Base-by-base conservation (phyloP, 306 rosid genomes). In the Pterocarpus macrocarpus region DNA sequence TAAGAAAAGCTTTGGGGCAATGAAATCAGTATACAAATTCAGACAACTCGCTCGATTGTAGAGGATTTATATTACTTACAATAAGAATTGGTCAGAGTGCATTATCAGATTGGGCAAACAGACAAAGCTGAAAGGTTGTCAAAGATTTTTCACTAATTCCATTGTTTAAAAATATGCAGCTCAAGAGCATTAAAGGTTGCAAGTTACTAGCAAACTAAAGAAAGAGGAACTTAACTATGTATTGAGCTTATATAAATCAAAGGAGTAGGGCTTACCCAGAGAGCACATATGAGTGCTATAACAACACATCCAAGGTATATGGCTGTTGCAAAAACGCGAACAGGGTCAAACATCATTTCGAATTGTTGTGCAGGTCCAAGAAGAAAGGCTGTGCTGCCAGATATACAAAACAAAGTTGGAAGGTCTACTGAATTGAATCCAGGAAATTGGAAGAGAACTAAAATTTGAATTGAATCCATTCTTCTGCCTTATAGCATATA, bases 361-460 rank as follows among this genome's bases (percentile, higher is more conserved):
- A 91, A 50, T 80, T 95, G 99, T 84, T 80, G 91, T 57, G 65
- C 81, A 52, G 92, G 89, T 83, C 99, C 99, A 71, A 93, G 77
- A 65, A 95, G 98, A 90, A 95, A 93, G 64, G 88, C 97, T 86
- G 99, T 95, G 89, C 99, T 95, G 99, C 84, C 91, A 87, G 74
- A 89, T 34, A 77, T 75, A 56, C 75, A 78, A 86, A 76, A 71
- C 69, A 77, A 69, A 68, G 62, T 82, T 66, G 69, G 81, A 75
- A 64, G 66, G 53, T 73, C 53, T 62, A 28, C 28, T 52, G 49
- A 68, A 69, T 16, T 69, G 63, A 71, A 81, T 64, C 67, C 57
- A 62, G 13, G 55, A 84, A 14, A 53, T 44, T 80, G 32, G 53
- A 69, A 82, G 74, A 69, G 41, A 62, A 56, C 49, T 11, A 52